Evolutionary conservation across 306 rosid species (phyloP), one percentile per base, ranked within the genome.

Genomic region (Gynostemma pentaphyllum): DNA sequence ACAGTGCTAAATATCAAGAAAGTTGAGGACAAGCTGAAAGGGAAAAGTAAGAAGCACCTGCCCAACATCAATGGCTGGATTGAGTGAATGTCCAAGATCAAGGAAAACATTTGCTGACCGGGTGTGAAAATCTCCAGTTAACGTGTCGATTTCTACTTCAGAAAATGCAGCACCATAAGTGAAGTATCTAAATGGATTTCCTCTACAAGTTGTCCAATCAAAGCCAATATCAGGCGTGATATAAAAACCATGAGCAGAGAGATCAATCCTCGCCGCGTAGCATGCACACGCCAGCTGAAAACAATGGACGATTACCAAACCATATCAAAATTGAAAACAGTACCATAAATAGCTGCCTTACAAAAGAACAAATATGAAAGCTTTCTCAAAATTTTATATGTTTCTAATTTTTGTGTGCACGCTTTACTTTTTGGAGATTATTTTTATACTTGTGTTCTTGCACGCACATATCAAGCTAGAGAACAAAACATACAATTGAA

Each of bases 121-220:
- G 11, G 98, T 92, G 81, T 92, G 90, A 63, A 86, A 92, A 81
- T 92, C 95, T 77, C 96, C 98, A 4, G 95, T 88, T 78, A 92
- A 76, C 27, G 96, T 82, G 70, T 92, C 98, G 63, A 92, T 81
- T 79, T 92, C 98, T 68, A 92, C 95, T 91, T 88, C 98, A 9
- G 90, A 77, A 78, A 86, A 92, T 32, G 98, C 96, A 74, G 98
- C 96, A 41, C 98, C 98, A 56, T 86, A 86, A 19, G 98, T 92
- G 82, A 47, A 86, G 78, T 92, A 88, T 69, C 88, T 80, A 73
- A 86, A 92, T 59, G 96, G 88, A 41, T 30, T 74, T 78, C 98
- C 98, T 80, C 84, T 79, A 66, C 77, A 92, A 70, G 80, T 80
- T 4, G 5, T 30, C 98, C 96, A 88, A 73, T 92, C 95, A 84